Evolutionary conservation across 768 basidiomycete species (phyloP).

Genomic region (Russula abietina): DNA sequence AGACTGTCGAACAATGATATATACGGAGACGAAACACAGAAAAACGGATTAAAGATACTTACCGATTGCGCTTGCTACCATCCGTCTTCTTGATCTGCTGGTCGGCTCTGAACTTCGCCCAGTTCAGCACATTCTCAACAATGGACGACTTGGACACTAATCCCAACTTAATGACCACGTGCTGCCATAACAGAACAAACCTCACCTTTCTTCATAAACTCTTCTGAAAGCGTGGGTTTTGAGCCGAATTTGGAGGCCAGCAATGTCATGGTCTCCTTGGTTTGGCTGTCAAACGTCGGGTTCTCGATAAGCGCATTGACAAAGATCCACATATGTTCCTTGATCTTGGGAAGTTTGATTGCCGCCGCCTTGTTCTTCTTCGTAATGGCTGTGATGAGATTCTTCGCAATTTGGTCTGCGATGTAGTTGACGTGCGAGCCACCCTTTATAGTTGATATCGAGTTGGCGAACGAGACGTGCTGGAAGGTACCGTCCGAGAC

Average conservation of each 20-base stretch:
- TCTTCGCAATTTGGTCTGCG: constrained; percentile 85
- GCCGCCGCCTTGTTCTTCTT: constrained; percentile 99
- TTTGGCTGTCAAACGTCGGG: constrained; percentile 98
- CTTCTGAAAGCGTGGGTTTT: constrained; percentile 77
- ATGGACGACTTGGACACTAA: constrained; percentile 84
- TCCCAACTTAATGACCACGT: constrained; percentile 1
- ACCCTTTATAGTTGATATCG: constrained; percentile 93
- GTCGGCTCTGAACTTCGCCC: constrained; percentile 97
- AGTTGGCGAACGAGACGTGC: constrained; percentile 96
- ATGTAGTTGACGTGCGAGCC: constrained; percentile 87
- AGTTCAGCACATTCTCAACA: constrained; percentile 86
- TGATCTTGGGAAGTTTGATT: constrained; percentile 89
- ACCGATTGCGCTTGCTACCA: constrained; percentile 84
- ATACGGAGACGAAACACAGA: not conserved
- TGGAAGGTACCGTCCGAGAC: constrained; percentile 89
- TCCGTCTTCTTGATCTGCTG: constrained; percentile 96
- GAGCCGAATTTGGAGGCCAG: constrained; percentile 85
- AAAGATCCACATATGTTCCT: constrained; percentile 98
- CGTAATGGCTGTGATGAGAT: constrained; percentile 68
- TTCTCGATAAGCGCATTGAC: constrained; percentile 95
- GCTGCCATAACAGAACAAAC: constrained; percentile 2
- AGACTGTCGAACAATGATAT: constrained; percentile 44
- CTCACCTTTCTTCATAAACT: constrained; percentile 93
- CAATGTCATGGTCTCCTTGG: constrained; percentile 91
- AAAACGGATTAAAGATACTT: constrained; percentile 26